Conservation (phyloP, 108 stramenopile species). For the Discostella pseudostelligera region DNA sequence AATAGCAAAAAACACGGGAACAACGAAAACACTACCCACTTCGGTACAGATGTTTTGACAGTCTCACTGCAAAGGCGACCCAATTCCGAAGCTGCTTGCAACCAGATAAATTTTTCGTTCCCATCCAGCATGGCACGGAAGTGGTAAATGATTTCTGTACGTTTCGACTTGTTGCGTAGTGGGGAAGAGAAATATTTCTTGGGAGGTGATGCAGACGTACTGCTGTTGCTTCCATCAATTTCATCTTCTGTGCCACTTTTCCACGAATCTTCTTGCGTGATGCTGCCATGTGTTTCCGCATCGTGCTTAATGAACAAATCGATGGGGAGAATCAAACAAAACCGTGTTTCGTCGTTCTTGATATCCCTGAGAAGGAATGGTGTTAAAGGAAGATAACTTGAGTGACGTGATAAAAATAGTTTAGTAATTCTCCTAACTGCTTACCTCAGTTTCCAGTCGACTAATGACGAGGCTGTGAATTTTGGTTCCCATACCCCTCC, state of each 20-base stretch:
- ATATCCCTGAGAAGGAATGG: slow-evolving; percentile 12
- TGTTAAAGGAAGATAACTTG: not conserved
- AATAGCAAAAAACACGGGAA: not conserved
- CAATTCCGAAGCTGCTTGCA: slow-evolving; percentile 33
- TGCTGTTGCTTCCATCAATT: slow-evolving; percentile 3
- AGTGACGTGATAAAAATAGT: not conserved
- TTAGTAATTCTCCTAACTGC: not conserved
- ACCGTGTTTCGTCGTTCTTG: slow-evolving; percentile 27
- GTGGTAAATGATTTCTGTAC: slow-evolving; percentile 20
- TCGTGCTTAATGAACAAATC: slow-evolving; percentile 24
- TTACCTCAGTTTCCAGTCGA: slow-evolving; percentile 35
- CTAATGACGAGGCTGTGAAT: slow-evolving; percentile 17
- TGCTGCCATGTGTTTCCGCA: slow-evolving; percentile 4
- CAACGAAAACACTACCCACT: not conserved
- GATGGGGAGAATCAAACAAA: slow-evolving; percentile 32
- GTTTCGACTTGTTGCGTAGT: slow-evolving; percentile 2
- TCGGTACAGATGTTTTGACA: slow-evolving; percentile 4
- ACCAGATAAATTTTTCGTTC: slow-evolving; percentile 41
- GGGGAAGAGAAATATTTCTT: not conserved
- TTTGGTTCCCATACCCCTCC: slow-evolving; percentile 25
- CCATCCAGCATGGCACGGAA: slow-evolving; percentile 34
- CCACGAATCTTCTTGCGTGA: slow-evolving; percentile 1
- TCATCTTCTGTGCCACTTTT: not conserved
- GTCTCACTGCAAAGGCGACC: slow-evolving; percentile 16
- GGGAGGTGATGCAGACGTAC: not conserved